Evolutionary conservation across 2,329 filamentous ascomycete species (phyloP), one percentile per base, ranked within the genome.

Genomic region (Alternaria arborescens): DNA sequence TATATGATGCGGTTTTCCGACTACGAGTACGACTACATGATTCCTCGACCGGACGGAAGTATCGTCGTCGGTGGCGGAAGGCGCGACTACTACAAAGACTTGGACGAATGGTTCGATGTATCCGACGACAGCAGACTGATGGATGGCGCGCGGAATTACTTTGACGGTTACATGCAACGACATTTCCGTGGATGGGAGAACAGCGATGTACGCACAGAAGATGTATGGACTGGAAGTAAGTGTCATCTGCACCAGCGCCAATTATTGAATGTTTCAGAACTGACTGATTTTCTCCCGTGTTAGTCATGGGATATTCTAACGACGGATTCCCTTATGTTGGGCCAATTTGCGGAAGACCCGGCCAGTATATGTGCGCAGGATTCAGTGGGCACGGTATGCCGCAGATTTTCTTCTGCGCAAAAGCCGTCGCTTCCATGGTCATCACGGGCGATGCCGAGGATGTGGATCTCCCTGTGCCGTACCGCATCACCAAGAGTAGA

Each of bases 21-120:
- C 7, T 73, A 82, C 16, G 82, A 86, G 53, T 88, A 91, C 61
- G 75, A 77, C 52, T 84, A 84, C 48, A 72, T 82, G 10, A 82
- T 82, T 46, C 79, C 79, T 12, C 78, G 82, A 1, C 57, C 57
- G 8, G 57, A 60, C 32, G 57, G 57, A 20, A 60, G 57, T 11
- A 51, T 60, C 11, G 42, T 60, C 2, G 43, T 60, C 2, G 57
- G 57, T 14, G 57, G 57, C 12, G 57, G 43, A 38, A 67, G 71
- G 44, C 56, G 66, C 14, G 69, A 69, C 2, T 83, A 78, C 67
- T 71, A 72, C 56, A 51, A 73, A 30, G 61, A 72, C 32, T 20
- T 62, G 22, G n/a, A 48, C 22, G 55, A 58, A 18, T 65, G 62
- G 60, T 65, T 60, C 14, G 48, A 63, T 18, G 60, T 63, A 8